Conservation (phyloP, 129 eudicot genomes). For the Centrapalus pauciflorus region DNA sequence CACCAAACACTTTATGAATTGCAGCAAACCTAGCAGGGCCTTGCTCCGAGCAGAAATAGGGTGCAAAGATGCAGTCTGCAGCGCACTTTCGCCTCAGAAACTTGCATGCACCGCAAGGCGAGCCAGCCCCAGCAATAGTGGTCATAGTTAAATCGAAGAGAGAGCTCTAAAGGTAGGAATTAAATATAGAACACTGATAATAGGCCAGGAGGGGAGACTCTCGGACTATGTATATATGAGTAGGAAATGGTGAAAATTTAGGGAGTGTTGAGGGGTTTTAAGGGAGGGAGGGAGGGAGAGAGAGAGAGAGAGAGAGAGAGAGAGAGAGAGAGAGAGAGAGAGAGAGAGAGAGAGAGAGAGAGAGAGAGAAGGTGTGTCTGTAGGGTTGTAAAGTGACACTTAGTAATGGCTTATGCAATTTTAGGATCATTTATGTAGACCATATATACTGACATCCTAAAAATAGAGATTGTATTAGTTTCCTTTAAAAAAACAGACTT, state of each 20-base stretch:
- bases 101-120: slow-evolving; percentile 99
- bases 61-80: slow-evolving; percentile 82
- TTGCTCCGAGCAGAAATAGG: slow-evolving; percentile 93
- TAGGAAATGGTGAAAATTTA: slow-evolving; percentile 57
- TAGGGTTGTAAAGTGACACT: slow-evolving; percentile 72
- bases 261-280: slow-evolving; percentile 34
- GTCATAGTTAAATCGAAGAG: slow-evolving; percentile 30
- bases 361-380: slow-evolving; percentile 66
- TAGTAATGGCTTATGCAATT: slow-evolving; percentile 59
- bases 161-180: background rate
- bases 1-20: slow-evolving; percentile 97
- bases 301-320: too few relatives aligned
- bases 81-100: slow-evolving; percentile 93
- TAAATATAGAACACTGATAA: background rate
- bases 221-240: too few relatives aligned
- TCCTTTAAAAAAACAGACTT: background rate
- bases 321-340: too few relatives aligned
- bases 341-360: too few relatives aligned
- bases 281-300: slow-evolving; percentile 30
- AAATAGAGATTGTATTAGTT: slow-evolving; percentile 13
- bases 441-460: slow-evolving; percentile 14
- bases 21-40: slow-evolving; percentile 97
- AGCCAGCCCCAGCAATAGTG: slow-evolving; percentile 43
- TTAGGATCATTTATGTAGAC: slow-evolving; percentile 21
- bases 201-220: slow-evolving; percentile 63